Percentiles rank a stretch among this genome's conserved stretches.
phyloP scores from a whole-genome alignment of 306 rosid genomes.

The Begonia loranthoides region DNA sequence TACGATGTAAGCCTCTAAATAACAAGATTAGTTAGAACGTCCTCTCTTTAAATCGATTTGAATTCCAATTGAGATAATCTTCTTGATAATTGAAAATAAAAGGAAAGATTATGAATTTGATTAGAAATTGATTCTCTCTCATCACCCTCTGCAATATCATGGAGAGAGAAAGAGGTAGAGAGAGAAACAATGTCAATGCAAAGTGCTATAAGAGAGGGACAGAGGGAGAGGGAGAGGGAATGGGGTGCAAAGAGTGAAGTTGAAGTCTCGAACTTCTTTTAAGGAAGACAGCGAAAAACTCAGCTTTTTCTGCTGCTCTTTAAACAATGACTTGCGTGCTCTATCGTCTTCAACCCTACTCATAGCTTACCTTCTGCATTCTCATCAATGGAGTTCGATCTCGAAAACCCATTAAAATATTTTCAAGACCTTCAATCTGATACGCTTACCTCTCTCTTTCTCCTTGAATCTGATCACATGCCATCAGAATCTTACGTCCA shows the following conservation, averaged over 20 bases:
- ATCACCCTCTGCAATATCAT: too few species aligned
- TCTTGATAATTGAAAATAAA: too few species aligned
- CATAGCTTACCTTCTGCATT: not conserved
- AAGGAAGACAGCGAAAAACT: slow-evolving; percentile 16
- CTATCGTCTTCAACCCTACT: slow-evolving; percentile 1
- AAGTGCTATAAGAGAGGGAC: slow-evolving; percentile 17
- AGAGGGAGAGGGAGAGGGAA: slow-evolving; percentile 15
- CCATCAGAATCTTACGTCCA: slow-evolving; percentile 45
- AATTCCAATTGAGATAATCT: too few species aligned
- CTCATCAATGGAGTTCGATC: slow-evolving; percentile 67
- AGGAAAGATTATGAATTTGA: too few species aligned
- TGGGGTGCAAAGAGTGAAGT: slow-evolving; percentile 22
- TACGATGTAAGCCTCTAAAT: too few species aligned
- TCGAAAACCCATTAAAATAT: slow-evolving; percentile 68
- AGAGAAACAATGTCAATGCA: not conserved
- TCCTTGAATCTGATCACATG: slow-evolving; percentile 69
- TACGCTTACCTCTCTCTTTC: slow-evolving; percentile 42
- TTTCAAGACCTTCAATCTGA: slow-evolving; percentile 22
- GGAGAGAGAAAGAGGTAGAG: slow-evolving; percentile 7
- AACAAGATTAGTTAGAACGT: too few species aligned
- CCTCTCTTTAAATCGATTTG: too few species aligned
- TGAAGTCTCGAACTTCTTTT: slow-evolving; percentile 19
- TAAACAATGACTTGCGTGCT: slow-evolving; percentile 20
- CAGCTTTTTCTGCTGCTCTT: slow-evolving; percentile 14
- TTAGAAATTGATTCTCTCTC: too few species aligned